Conservation (phyloP, 257 asterid species). For the Gentiana macrophylla region DNA sequence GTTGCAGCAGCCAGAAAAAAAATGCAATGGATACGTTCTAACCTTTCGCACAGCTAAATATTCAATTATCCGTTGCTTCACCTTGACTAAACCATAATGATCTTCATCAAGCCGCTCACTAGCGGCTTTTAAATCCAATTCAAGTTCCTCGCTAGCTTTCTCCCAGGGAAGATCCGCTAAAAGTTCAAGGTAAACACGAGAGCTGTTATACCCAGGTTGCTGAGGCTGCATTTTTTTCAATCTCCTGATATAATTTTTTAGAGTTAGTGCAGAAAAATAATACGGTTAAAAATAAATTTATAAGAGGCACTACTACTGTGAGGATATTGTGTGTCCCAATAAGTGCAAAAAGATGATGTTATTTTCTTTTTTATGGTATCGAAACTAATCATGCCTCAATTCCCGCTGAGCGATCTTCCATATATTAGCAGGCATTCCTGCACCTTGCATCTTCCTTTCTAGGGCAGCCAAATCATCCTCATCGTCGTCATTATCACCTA, state of each 20-base stretch:
- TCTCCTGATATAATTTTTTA: slow-evolving; percentile 54
- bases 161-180: slow-evolving; percentile 98
- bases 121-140: slow-evolving; percentile 78
- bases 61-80: slow-evolving; percentile 96
- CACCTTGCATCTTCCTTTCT: slow-evolving; percentile 93
- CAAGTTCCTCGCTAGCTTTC: slow-evolving; percentile 73
- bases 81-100: slow-evolving; percentile 87
- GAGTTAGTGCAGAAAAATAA: slow-evolving; percentile 9
- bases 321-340: too few relatives aligned
- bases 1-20: slow-evolving; percentile 10
- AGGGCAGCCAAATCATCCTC: slow-evolving; percentile 95
- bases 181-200: slow-evolving; percentile 91
- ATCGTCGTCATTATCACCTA: slow-evolving; percentile 92
- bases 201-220: slow-evolving; percentile 96
- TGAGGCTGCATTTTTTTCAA: slow-evolving; percentile 99
- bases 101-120: slow-evolving; percentile 83
- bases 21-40: slow-evolving; percentile 12
- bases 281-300: neutral
- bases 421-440: slow-evolving; percentile 87
- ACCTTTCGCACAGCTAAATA: slow-evolving; percentile 99
- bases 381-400: slow-evolving; percentile 40
- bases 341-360: too few relatives aligned
- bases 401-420: slow-evolving; percentile 98
- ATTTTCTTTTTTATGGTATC: too few relatives aligned
- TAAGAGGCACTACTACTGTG: too few relatives aligned